Evolutionary conservation across 2,329 filamentous ascomycete species (phyloP).

Genomic region (Calycina herbarum): DNA sequence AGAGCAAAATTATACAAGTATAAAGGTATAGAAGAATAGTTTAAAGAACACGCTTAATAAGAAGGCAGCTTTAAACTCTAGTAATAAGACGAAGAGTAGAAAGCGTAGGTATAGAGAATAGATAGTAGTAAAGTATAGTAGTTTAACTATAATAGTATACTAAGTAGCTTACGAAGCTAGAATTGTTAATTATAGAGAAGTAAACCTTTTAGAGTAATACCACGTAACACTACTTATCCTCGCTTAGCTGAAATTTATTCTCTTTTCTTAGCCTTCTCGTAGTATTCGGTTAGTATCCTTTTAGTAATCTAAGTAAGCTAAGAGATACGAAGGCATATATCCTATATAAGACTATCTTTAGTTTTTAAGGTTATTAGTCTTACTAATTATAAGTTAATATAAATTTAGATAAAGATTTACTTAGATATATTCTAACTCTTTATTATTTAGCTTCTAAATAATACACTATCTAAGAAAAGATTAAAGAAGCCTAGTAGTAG

Average conservation of each 20-base stretch:
- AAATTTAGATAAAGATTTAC: too few species aligned
- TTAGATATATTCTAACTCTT: too few species aligned
- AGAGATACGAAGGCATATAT: background rate
- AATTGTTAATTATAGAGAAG: background rate
- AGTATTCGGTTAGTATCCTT: background rate
- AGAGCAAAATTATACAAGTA: conserved; percentile 2
- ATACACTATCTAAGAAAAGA: too few species aligned
- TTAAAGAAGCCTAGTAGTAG: too few species aligned
- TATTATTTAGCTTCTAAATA: too few species aligned
- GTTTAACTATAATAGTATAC: conserved; percentile 1
- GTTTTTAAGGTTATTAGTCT: background rate
- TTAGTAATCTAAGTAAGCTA: background rate
- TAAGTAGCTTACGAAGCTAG: background rate
- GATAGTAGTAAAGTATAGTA: background rate
- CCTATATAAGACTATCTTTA: background rate
- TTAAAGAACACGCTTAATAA: background rate
- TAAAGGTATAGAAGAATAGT: conserved; percentile 1
- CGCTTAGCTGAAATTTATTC: conserved; percentile 4
- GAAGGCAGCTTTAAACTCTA: background rate
- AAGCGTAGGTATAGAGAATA: conserved; percentile 1
- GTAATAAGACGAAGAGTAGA: background rate
- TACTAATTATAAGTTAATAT: too few species aligned
- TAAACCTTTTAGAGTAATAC: background rate
- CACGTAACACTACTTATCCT: background rate
- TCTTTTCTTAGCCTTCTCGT: background rate